Percentiles rank a stretch among this genome's conserved stretches.
Conservation (phyloP, 768 basidiomycete genomes). For the Lactarius hengduanensis region DNA sequence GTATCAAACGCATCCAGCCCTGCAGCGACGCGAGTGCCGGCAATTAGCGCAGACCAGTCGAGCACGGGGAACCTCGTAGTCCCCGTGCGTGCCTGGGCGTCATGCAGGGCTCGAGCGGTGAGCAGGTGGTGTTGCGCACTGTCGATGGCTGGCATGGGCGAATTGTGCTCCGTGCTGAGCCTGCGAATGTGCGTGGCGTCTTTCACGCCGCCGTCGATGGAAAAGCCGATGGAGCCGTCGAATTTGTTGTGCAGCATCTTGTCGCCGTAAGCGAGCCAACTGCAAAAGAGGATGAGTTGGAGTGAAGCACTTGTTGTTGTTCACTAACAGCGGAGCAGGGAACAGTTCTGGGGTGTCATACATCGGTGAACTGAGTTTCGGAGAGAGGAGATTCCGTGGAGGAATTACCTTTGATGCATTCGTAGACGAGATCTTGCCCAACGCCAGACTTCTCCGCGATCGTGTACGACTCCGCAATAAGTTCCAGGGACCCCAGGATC, state of each 20-base stretch:
- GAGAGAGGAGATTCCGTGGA: neutral
- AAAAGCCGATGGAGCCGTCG: constrained; percentile 71
- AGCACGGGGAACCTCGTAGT: constrained; percentile 54
- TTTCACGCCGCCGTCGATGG: constrained; percentile 85
- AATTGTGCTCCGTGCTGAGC: constrained; percentile 61
- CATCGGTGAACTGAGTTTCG: constrained; percentile 11
- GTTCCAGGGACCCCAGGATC: constrained; percentile 72
- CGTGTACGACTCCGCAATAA: constrained; percentile 81
- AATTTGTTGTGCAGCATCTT: constrained; percentile 75
- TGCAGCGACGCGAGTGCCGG: constrained; percentile 72
- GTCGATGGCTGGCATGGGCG: constrained; percentile 71
- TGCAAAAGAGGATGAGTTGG: constrained; percentile 29
- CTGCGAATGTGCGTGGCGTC: constrained; percentile 77
- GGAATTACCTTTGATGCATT: constrained; percentile 54
- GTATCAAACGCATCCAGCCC: constrained; percentile 53
- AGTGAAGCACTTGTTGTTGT: constrained; percentile 13
- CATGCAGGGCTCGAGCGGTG: constrained; percentile 72
- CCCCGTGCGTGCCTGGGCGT: constrained; percentile 43
- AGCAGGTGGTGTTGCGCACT: constrained; percentile 76
- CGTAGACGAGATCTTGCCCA: constrained; percentile 54
- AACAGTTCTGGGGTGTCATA: constrained; percentile 50
- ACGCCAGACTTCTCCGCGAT: constrained; percentile 84
- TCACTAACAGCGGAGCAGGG: constrained; percentile 54
- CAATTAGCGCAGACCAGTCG: constrained; percentile 84
- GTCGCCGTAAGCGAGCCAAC: constrained; percentile 55